A percentile compares a stretch with the other conserved stretches of the same genome.
phyloP scores from a whole-genome alignment of 2,329 filamentous ascomycete species.

The Fusarium newnesense region DNA sequence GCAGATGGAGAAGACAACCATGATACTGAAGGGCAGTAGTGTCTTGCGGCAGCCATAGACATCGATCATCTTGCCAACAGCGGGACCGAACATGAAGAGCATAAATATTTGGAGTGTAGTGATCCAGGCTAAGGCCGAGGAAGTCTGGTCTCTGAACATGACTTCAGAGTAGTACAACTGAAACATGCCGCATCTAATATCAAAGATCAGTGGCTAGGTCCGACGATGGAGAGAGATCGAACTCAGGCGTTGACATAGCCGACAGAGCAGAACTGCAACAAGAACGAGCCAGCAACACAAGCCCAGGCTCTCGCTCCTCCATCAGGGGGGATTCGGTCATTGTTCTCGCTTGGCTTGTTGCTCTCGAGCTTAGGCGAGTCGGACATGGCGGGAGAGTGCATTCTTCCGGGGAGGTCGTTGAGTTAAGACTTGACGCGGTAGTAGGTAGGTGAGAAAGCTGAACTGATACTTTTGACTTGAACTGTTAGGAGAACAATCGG shows the following conservation, averaged over 20 bases:
- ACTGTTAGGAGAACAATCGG: not conserved
- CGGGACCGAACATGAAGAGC: not conserved
- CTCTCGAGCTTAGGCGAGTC: not conserved
- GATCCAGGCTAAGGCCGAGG: not conserved
- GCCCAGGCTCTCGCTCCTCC: not conserved
- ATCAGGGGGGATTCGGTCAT: not conserved
- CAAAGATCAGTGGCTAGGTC: not conserved
- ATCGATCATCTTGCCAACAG: not conserved
- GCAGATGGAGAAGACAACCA: not conserved
- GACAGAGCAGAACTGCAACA: not conserved
- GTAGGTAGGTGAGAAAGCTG: not conserved
- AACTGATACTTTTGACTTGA: not conserved
- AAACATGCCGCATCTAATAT: slow-evolving; percentile 2
- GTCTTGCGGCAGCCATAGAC: not conserved
- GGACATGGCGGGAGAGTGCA: not conserved
- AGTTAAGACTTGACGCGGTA: not conserved
- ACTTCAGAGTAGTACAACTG: not conserved
- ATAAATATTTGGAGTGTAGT: not conserved
- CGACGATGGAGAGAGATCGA: accelerated
- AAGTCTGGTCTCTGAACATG: not conserved
- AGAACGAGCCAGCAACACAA: not conserved
- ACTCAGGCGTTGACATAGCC: slow-evolving; percentile 2
- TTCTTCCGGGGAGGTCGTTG: not conserved
- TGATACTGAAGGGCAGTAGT: not conserved
- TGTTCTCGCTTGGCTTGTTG: not conserved